Base-by-base conservation (phyloP, 2,329 filamentous ascomycete genomes). In the Chrysosporium keratinophilum region DNA sequence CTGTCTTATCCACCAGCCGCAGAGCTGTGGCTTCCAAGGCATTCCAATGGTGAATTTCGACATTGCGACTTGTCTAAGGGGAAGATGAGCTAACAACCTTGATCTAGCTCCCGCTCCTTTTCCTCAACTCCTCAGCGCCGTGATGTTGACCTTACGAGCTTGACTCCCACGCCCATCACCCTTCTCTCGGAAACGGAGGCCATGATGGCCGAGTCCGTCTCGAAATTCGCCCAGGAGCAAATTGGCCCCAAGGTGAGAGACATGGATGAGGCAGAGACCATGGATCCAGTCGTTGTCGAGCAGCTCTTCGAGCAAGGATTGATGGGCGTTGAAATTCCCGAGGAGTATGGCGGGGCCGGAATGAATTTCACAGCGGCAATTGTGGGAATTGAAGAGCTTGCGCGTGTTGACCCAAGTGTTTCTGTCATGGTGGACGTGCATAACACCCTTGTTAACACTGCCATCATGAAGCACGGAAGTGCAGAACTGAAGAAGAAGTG, bases 281-380 rank as follows among this genome's bases (percentile, higher is more conserved):
- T 98, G 93, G 93, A 97, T 69, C 83, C 88, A 0, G 69, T 78
- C 1, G 72, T 98, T 6, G 85, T 98, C 5, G 89, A 95, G 75
- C 87, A 93, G 72, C 80, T 95, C 50, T 98, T 98, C 65, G 93
- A 98, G 76, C 90, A 97, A 69, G 93, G 93, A 0, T 76, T 98
- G 48, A 98, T 98, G 93, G 86, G 89, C 58, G 80, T 98, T 59
- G 93, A 98, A 75, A 95, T 98, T 55, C 91, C 93, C 14, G 93
- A 98, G 71, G 90, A 96, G 71, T 98, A 85, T 67, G 93, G 93
- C 57, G 93, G 93, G 57, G 88, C 91, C 0, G 93, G 90, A 62
- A 97, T 98, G 93, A 96, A 96, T 79, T 98, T 98, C 74, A 97
- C 93, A 0, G 77, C 90, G 0, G 91, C 90, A 57, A 95, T 98